Percentiles rank a stretch among this genome's conserved stretches.
Evolutionary conservation across 441 rosid genomes (phyloP).

Genomic region (Isatis lusitanica): DNA sequence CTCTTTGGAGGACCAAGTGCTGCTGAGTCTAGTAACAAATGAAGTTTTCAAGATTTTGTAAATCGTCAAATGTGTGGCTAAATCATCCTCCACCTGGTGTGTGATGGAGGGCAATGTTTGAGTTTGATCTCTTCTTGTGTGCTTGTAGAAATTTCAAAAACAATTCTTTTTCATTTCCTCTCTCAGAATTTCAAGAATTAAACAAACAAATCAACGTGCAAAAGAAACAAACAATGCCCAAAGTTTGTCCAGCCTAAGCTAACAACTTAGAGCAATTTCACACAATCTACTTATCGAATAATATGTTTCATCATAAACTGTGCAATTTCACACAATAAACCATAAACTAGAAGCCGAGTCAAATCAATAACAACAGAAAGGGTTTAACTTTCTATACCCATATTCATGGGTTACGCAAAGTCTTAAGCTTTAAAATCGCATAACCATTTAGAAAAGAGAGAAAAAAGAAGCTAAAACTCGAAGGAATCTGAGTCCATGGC

Average conservation of each 20-base stretch:
- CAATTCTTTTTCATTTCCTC: neutral
- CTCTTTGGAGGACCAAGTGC: conserved; percentile 54
- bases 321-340: neutral
- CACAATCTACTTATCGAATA: neutral
- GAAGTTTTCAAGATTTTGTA: conserved; percentile 21
- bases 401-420: neutral
- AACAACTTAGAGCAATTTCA: neutral
- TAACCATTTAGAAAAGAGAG: neutral
- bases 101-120: neutral
- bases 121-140: conserved; percentile 23
- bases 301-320: neutral
- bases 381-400: neutral
- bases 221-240: no score
- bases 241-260: no score
- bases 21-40: conserved; percentile 33
- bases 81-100: conserved; percentile 4
- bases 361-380: neutral
- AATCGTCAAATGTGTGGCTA: neutral
- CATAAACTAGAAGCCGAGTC: neutral
- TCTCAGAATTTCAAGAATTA: neutral
- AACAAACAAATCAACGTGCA: neutral
- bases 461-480: neutral
- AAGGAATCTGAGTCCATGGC: neutral
- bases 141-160: neutral
- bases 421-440: neutral